These are phyloP conservation scores for Aureobasidium zeae DNA, from an alignment of 2,329 filamentous ascomycete species.

Conservation along the genomic window DNA sequence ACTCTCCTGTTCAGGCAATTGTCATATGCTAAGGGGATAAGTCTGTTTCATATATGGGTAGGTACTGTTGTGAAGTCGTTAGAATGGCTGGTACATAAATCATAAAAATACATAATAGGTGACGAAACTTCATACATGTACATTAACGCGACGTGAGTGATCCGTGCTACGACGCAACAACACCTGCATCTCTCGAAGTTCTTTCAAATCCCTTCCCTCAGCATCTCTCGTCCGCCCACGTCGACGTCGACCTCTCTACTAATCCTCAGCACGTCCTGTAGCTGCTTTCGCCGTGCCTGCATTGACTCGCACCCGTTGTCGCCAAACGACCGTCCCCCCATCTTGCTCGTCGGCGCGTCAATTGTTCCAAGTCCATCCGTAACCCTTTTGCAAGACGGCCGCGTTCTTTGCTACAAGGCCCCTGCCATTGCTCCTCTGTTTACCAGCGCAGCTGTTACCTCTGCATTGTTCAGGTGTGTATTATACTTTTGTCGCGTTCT, in stretches of 20 bases:
- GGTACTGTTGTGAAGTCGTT: no score
- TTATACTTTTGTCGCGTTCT: slow-evolving; percentile 12
- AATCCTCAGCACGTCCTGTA: slow-evolving; percentile 2
- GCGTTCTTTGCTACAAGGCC: slow-evolving; percentile 10
- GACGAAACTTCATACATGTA: no score
- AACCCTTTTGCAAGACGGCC: slow-evolving; percentile 8
- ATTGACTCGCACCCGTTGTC: slow-evolving; percentile 4
- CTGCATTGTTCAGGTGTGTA: no score
- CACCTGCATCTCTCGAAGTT: slow-evolving; percentile 7
- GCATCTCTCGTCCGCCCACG: slow-evolving; percentile 5
- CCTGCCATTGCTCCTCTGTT: slow-evolving; percentile 7
- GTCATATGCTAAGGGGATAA: no score
- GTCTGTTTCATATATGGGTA: no score
- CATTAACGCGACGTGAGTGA: no score
- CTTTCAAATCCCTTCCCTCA: slow-evolving; percentile 13
- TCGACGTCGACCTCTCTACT: slow-evolving; percentile 2
- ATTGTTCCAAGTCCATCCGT: slow-evolving; percentile 14
- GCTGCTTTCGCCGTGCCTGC: no score
- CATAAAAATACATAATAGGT: no score
- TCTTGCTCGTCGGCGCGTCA: slow-evolving; percentile 7
- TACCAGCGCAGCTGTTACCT: no score
- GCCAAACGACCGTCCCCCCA: neutral
- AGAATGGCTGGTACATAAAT: no score
- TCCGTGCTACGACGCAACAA: no score
- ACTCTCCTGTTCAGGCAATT: no score